Base-by-base conservation (phyloP, 495 filamentous ascomycete species). In the Aspergillus wentii region DNA sequence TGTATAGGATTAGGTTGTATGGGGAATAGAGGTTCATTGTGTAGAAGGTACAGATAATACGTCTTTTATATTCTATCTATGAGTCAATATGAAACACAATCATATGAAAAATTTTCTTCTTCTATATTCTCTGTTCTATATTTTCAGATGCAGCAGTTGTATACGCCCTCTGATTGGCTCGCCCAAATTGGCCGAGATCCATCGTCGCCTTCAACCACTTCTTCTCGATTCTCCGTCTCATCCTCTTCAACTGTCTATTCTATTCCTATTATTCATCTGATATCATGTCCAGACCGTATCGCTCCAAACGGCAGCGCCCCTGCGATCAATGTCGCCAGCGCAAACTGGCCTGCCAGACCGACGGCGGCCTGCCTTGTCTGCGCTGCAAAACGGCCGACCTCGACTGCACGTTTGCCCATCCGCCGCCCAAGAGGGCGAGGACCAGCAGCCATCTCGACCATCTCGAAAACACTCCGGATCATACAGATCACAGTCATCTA, bases 311-410 rank as follows among this genome's bases (percentile, higher is more conserved):
- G 14, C 54, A 65, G 30, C 53, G 59, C 18, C 61, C 61, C 5
- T 65, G 61, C 32, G 61, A 62, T 42, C 52, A 58, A 52, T 62
- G 61, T 46, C 59, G 61, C 9, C 46, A 52, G 18, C 48, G 59
- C 23, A 65, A 65, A 37, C 43, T 62, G 9, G 56, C 54, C n/a
- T 65, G 61, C 35, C 56, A 63, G 36, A 60, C 46, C 5, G 47
- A 49, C 7, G 37, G 31, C 31, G 54, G 52, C 22, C 32, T 48
- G 10, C 43, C 51, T n/a, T 63, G 59, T 39, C 44, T 53, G 17
- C 51, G 56, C 23, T 63, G 59, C 36, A 49, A 48, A 22, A 44
- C 54, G 35, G 46, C 56, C 19, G 45, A 48, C 10, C 21, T 54
- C 2, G 40, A 45, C 9, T 63, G 59, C 32, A 60, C 56, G 3